Base-by-base conservation (phyloP, 768 basidiomycete genomes). In the Tylopilus vinaceipallidus region DNA sequence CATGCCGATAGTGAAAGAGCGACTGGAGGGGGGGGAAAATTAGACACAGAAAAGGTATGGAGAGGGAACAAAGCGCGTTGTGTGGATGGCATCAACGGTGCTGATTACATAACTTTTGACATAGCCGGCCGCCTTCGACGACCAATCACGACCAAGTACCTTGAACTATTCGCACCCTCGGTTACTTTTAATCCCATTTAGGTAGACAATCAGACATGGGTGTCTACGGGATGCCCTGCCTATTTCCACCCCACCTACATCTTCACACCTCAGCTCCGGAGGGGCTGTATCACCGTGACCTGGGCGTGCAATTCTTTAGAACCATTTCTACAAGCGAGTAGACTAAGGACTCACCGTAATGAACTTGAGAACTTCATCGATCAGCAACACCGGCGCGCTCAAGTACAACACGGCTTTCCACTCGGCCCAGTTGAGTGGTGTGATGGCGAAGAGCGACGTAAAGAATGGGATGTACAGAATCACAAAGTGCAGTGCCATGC, bases 401-500 rank as follows among this genome's bases (percentile, higher is more conserved):
- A 98, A 77, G 57, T 76, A 81, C 53, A 99, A 68, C 9, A 99
- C 95, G 16, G 93, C 94, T 68, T 86, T 83, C 95, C 95, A 99
- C 70, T 99, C 95, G 19, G 68, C 69, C 89, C 86, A 92, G 76
- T 98, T 95, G 52, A 99, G 79, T 4, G 95, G 93, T 1, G 88
- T 86, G 66, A 98, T 97, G 36, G 88, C 90, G 65, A 98, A 98
- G 50, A 97, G 63, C 7, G 83, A 75, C 22, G 91, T 88, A 71
- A 99, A 93, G 84, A 97, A 91, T 4, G 95, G 95, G 30, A 97
- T 90, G 67, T 99, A 99, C 54, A 99, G 78, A 61, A 98, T 98
- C 76, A 86, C 88, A 60, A 97, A 81, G 69, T 98, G 95, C 24
- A 98, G 74, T 2, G 71, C 82, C 95, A 98, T 98, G 67, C 91